phyloP scores from a whole-genome alignment of 345 rosid genomes.

The Moricandia arvensis region DNA sequence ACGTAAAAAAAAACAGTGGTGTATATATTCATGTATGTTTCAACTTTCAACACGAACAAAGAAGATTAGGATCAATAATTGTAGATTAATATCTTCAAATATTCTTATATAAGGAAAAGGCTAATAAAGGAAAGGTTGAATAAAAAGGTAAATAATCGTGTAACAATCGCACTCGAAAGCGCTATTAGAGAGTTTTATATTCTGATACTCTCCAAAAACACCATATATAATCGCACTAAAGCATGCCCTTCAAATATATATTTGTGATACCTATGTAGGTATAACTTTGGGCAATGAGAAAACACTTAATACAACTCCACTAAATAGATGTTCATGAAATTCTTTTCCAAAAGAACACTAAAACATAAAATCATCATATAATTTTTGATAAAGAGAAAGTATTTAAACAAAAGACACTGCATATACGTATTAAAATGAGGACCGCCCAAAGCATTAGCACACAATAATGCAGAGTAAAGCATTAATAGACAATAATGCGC shows the following conservation, averaged over 20 bases:
- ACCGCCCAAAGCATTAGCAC: slow-evolving; percentile 34
- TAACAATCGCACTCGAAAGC: slow-evolving; percentile 1
- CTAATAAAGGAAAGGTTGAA: slow-evolving; percentile 3
- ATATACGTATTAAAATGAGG: slow-evolving; percentile 27
- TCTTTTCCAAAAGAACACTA: not conserved
- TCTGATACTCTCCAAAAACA: not conserved
- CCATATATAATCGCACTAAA: slow-evolving; percentile 2
- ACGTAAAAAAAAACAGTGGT: not conserved
- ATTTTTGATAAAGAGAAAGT: slow-evolving; percentile 10
- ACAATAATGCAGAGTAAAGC: slow-evolving; percentile 27
- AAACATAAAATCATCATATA: not conserved
- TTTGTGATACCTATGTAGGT: not conserved
- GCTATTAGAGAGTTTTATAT: not conserved
- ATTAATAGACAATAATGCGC: slow-evolving; percentile 25
- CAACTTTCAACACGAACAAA: not conserved
- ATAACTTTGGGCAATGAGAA: not conserved
- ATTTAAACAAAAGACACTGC: not conserved
- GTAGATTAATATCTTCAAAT: not conserved
- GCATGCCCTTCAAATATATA: not conserved
- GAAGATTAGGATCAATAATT: not conserved
- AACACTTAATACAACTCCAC: not conserved
- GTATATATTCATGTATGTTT: not conserved
- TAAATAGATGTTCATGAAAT: not conserved
- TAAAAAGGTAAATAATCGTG: slow-evolving; percentile 7
- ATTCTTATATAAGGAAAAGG: not conserved